Evolutionary conservation across 805 yeast species (phyloP).

Genomic region (Schwanniomyces pseudopolymorphus): DNA sequence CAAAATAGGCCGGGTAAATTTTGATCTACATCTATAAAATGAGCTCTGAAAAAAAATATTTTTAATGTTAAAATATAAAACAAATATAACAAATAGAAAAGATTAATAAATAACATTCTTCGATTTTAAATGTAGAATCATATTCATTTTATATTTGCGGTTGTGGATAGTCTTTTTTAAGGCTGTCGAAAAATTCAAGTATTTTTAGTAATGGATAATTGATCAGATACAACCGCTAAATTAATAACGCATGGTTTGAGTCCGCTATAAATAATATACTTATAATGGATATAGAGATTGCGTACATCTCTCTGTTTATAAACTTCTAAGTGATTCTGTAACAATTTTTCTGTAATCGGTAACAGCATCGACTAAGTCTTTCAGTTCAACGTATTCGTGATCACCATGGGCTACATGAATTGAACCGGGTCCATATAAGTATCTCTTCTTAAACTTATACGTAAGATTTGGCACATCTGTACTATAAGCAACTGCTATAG

Average conservation of each 20-base stretch:
- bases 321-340: slow-evolving; percentile 12
- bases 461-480: slow-evolving; percentile 39
- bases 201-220: slow-evolving; percentile 9
- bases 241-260: slow-evolving; percentile 46
- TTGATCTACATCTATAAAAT: background rate
- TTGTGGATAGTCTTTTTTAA: slow-evolving; percentile 8
- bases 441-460: slow-evolving; percentile 29
- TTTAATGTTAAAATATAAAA: background rate
- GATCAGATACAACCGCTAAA: slow-evolving; percentile 31
- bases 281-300: slow-evolving; percentile 46
- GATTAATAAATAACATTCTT: background rate
- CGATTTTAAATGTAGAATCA: background rate
- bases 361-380: slow-evolving; percentile 50
- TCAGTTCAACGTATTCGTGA: slow-evolving; percentile 50
- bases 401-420: slow-evolving; percentile 62
- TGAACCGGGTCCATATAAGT: slow-evolving; percentile 67
- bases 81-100: background rate
- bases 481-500: slow-evolving; percentile 47
- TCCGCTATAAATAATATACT: slow-evolving; percentile 33
- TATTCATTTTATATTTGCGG: slow-evolving; percentile 9
- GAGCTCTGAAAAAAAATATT: background rate
- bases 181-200: slow-evolving; percentile 4
- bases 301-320: slow-evolving; percentile 25
- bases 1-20: slow-evolving; percentile 1
- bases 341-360: slow-evolving; percentile 52